Evolutionary conservation across 2,329 filamentous ascomycete genomes (phyloP).

Genomic region (Xylariaceae sp.): DNA sequence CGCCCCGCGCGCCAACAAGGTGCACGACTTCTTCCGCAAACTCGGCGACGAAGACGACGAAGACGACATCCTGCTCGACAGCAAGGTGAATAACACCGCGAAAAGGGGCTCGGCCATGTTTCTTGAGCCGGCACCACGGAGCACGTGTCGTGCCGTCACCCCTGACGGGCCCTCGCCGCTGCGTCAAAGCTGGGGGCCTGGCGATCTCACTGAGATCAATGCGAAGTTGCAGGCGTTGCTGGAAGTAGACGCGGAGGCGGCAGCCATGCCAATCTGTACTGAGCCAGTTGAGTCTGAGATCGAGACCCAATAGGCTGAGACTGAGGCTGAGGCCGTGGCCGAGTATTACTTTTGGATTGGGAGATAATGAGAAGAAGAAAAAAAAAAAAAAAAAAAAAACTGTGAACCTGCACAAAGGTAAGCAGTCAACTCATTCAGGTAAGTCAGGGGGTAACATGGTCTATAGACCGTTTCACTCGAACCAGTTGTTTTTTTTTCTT

Average conservation of each 20-base stretch:
- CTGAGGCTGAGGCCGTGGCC: too few species aligned
- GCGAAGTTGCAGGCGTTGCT: background rate
- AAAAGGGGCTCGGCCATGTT: background rate
- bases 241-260: background rate
- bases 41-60: background rate
- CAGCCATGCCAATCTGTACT: background rate
- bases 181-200: slow-evolving; percentile 10
- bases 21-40: background rate
- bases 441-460: background rate
- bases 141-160: background rate
- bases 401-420: background rate
- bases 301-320: background rate
- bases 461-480: background rate
- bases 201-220: slow-evolving; percentile 6
- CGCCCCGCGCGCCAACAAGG: slow-evolving; percentile 1
- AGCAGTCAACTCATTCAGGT: background rate
- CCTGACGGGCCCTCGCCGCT: slow-evolving; percentile 7
- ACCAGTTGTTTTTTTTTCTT: background rate
- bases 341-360: too few species aligned
- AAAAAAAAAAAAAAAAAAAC: background rate
- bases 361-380: background rate
- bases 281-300: background rate
- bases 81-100: background rate
- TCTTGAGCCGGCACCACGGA: background rate
- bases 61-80: slow-evolving; percentile 5